Evolutionary conservation across 495 filamentous ascomycete genomes (phyloP).

Genomic region (Friedmanniomyces simplex): DNA sequence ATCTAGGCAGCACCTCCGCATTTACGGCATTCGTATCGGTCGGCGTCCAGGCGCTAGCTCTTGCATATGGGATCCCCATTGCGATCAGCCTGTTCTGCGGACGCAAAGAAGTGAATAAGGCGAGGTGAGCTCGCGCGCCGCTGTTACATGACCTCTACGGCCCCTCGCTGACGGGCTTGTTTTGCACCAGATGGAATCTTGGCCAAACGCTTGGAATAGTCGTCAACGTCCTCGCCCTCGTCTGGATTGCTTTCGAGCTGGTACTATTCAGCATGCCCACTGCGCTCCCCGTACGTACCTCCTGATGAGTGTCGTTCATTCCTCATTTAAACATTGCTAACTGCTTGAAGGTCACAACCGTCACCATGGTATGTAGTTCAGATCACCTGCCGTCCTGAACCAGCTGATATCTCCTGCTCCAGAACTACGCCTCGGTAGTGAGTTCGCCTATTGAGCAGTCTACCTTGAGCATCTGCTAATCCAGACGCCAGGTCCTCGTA

Average conservation of each 20-base stretch:
- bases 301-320: neutral
- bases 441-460: neutral
- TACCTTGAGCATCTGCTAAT: neutral
- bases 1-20: slow-evolving; percentile 8
- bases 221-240: slow-evolving; percentile 7
- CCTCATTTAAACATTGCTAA: neutral
- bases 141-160: neutral
- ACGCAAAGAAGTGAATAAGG: slow-evolving; percentile 3
- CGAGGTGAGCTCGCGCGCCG: neutral
- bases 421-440: slow-evolving; percentile 9
- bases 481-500: neutral
- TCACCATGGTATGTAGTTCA: neutral
- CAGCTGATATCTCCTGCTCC: neutral
- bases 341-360: neutral
- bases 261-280: slow-evolving; percentile 14
- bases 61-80: slow-evolving; percentile 10
- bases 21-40: slow-evolving; percentile 11
- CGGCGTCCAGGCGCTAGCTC: slow-evolving; percentile 11
- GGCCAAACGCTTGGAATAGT: slow-evolving; percentile 2
- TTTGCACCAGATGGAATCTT: slow-evolving; percentile 3
- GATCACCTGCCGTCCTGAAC: neutral
- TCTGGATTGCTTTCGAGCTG: slow-evolving; percentile 12
- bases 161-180: neutral
- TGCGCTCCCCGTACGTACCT: slow-evolving; percentile 2
- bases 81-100: slow-evolving; percentile 11